Evolutionary conservation across 2,329 filamentous ascomycete species (phyloP), one percentile per base, ranked within the genome.

Genomic region (Ophiostoma australiae): DNA sequence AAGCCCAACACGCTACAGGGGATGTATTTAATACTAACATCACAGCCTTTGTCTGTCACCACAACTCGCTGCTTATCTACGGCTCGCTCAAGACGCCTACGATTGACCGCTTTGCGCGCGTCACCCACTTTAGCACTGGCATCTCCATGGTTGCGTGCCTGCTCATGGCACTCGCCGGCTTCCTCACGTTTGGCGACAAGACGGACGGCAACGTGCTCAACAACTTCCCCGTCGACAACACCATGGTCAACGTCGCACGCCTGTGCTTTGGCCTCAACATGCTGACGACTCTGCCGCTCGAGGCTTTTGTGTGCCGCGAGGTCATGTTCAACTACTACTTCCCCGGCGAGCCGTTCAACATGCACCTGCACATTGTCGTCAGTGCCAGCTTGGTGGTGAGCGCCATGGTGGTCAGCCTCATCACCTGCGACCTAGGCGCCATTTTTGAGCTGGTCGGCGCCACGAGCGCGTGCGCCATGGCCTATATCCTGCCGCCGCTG

Each of bases 181-280:
- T 97, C 81, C 85, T 99, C 63, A 94, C 91, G 23, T 99, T 99
- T 77, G 94, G 95, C 73, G 92, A 94, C 80, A 88, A 90, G 77
- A 99, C 95, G 4, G 84, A 93, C 75, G 95, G 95, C 78, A 99
- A 99, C 79, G 93, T 99, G 69, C 89, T 99, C 76, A 99, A 99
- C 84, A 99, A 99, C 82, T 98, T 99, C 78, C 91, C 94, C 1
- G 84, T 89, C 27, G 89, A 96, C 80, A 98, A 97, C 80, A 85
- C 90, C 76, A 90, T 98, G 88, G 93, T 98, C 78, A 98, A 97
- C 80, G 86, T 99, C 72, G 95, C 95, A 31, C 90, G 95, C 70
- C 86, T 99, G 69, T 97, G 93, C 81, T 98, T 99, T 78, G 95
- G 95, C 1, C 86, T 99, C 75, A 99, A 99, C 84, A 99, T 99